phyloP scores from a whole-genome alignment of 2,329 filamentous ascomycete species.

The Sphaceloma murrayae region DNA sequence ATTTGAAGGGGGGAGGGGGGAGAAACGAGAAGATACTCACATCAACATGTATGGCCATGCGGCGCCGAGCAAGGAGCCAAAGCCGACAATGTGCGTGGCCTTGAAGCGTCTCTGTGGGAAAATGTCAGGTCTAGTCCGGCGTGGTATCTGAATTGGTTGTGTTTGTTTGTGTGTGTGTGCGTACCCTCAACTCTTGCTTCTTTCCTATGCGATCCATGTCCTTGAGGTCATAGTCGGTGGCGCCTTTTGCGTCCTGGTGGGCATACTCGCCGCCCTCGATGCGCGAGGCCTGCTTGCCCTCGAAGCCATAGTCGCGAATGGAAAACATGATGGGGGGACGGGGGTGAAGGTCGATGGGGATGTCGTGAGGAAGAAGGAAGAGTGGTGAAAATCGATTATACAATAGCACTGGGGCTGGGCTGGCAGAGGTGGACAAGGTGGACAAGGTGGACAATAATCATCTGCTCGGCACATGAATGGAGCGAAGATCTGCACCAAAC shows the following conservation, averaged over 20 bases:
- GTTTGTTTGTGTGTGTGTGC: neutral
- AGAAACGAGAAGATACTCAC: conserved; percentile 1
- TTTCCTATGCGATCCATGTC: conserved; percentile 28
- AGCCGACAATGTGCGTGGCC: conserved; percentile 25
- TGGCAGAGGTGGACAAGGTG: neutral
- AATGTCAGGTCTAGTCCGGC: too few species aligned
- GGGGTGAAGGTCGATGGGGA: neutral
- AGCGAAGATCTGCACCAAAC: conserved; percentile 10
- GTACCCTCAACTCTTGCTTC: conserved; percentile 23
- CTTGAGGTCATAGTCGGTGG: conserved; percentile 7
- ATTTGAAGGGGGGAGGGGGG: neutral
- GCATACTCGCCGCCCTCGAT: conserved; percentile 8
- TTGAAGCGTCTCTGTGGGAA: conserved; percentile 23
- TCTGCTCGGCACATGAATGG: neutral
- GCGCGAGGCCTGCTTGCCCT: conserved; percentile 5
- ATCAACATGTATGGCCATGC: conserved; percentile 23
- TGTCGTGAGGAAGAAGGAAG: neutral
- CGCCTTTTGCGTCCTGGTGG: conserved; percentile 8
- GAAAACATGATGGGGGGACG: neutral
- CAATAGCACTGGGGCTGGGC: too few species aligned
- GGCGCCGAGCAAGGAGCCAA: conserved; percentile 23
- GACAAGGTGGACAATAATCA: neutral
- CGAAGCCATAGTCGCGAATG: conserved; percentile 1
- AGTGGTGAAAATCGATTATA: too few species aligned
- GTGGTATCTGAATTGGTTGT: neutral